These are phyloP conservation scores for Berberis thunbergii DNA, from an alignment of 164 flowering plant species.

Conservation along the genomic window DNA sequence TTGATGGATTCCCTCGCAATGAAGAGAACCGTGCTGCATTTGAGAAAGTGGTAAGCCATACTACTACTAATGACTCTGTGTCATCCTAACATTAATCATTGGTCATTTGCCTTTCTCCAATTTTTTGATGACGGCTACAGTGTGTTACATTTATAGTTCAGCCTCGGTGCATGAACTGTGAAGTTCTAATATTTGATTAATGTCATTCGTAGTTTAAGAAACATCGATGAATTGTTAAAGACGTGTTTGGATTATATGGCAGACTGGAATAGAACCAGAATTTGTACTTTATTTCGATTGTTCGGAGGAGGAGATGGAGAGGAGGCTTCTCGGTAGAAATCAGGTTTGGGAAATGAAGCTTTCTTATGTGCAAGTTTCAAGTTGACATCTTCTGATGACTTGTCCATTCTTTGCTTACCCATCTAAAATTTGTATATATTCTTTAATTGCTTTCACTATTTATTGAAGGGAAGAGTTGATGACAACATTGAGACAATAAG, in stretches of 20 bases:
- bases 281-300: slow-evolving; percentile 78
- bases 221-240: too few species aligned
- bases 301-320: slow-evolving; percentile 86
- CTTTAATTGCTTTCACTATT: background rate
- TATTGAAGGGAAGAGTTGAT: slow-evolving; percentile 73
- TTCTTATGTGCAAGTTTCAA: background rate
- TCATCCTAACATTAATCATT: too few species aligned
- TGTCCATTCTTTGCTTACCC: background rate
- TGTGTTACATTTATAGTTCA: too few species aligned
- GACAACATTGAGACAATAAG: slow-evolving; percentile 74
- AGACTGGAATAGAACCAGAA: slow-evolving; percentile 73
- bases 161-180: too few species aligned
- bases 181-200: too few species aligned
- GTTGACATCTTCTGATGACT: background rate
- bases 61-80: background rate
- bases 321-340: slow-evolving; percentile 68
- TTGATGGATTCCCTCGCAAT: slow-evolving; percentile 92
- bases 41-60: slow-evolving; percentile 46
- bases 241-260: slow-evolving; percentile 18
- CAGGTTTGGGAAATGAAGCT: slow-evolving; percentile 40
- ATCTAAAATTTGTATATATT: background rate
- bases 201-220: too few species aligned
- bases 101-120: background rate
- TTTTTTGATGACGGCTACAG: background rate
- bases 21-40: slow-evolving; percentile 91